Evolutionary conservation across 306 rosid genomes (phyloP), one percentile per base, ranked within the genome.

Genomic region (Hippophae tibetana): DNA sequence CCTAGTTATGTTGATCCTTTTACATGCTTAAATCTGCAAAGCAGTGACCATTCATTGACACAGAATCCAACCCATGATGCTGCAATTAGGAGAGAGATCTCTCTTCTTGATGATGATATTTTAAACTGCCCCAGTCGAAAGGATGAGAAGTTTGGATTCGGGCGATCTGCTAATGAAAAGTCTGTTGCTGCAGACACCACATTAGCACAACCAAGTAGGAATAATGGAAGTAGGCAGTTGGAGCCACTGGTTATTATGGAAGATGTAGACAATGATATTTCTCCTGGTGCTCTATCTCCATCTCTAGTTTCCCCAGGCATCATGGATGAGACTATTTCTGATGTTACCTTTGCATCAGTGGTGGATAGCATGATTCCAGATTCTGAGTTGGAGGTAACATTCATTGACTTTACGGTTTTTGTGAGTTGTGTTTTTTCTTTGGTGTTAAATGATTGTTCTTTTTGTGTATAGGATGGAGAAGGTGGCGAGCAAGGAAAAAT

Each of bases 381-480:
- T 42, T 72, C 73, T 69, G 88, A 86, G 58, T 52, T 51, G 5
- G 83, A 77, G 92, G 95, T 84, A 69, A 53, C 63, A 61, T 49
- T 78, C 13, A 58, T 58, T 70, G 64, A 58, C 66, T 31, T 31
- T 31, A 31, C 5, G 38, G 38, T 31, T 73, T 13, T 40, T 54
- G 23, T 46, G 27, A 43, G 23, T 41, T 42, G 56, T 45, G 55
- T 40, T 26, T 12, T 8, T 43, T 12, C 9, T 62, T 10, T 58
- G 5, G 25, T 44, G 42, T 13, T 58, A 46, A 31, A 7, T 27
- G 44, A 43, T 70, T 67, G 27, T 64, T 41, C 65, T 42, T 58
- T 69, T 72, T 72, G 50, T 74, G 58, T 78, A 52, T 66, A 83
- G 90, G 95, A 81, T 80, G 75, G 56, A 68, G 71, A 59, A 75